Base-by-base conservation (phyloP, 1,139 yeast species). In the Pneumocystis canis region DNA sequence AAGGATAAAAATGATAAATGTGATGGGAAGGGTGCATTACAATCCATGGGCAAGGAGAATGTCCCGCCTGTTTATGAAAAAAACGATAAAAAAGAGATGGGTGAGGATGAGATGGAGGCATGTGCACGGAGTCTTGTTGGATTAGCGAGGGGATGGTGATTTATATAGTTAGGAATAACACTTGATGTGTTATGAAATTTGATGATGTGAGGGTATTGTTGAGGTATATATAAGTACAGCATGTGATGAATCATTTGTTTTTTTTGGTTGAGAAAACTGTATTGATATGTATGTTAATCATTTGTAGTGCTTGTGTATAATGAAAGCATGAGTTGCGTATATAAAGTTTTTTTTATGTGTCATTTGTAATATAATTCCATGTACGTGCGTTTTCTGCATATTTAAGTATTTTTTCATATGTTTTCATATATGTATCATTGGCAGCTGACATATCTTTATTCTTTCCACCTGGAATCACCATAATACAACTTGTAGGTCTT, bases 401-500 rank as follows among this genome's bases (percentile, higher is more conserved):
- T 81, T 87, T 89, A 69, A 89, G 96, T 68, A 92, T 84, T 74
- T 92, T 98, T 74, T 94, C 97, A 73, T 82, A 94, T 65, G 84
- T 77, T 75, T 89, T 97, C 77, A 89, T 87, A 80, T 92, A 94
- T 73, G 92, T 97, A 70, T 85, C 92, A 65, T 80, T 71, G 31
- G 40, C 53, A 71, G 82, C 81, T 71, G 88, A 87, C 71, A 84
- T 85, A 77, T 85, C 87, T 77, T 84, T 84, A 72, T 85, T 81
- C 78, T 88, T 87, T 65, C 96, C 95, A 65, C 96, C 96, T 71
- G 98, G 98, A 63, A 90, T 95, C 71, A 94, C 82, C 90, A 94
- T 89, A 60, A 94, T 96, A 75, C 96, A 90, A 58, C 97, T 89
- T 53, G 99, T 94, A 70, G 98, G 98, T 80, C 99, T 85, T 80